Percentiles rank a stretch among this genome's conserved stretches.
These are phyloP conservation scores for Passalora sequoiae DNA, from an alignment of 2,329 filamentous ascomycete species.

Conservation along the genomic window DNA sequence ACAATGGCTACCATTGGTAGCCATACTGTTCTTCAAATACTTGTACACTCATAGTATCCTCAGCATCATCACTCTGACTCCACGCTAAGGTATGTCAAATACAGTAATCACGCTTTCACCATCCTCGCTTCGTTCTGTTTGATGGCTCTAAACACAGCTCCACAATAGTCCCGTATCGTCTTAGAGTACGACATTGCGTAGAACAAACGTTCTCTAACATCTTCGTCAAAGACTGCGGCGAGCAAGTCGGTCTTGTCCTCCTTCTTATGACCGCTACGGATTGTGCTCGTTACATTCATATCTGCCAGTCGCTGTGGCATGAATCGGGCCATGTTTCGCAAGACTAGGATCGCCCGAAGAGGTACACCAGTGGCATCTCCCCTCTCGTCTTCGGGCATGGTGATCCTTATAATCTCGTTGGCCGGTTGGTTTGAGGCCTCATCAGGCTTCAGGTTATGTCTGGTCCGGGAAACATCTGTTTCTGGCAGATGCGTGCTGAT, in stretches of 20 bases:
- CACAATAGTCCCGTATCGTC: slow-evolving; percentile 24
- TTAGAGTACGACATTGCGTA: slow-evolving; percentile 24
- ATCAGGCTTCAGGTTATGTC: slow-evolving; percentile 23
- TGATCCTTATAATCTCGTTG: slow-evolving; percentile 34
- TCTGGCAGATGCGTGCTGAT: slow-evolving; percentile 64
- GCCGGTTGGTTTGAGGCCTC: slow-evolving; percentile 11
- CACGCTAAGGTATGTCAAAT: slow-evolving; percentile 11
- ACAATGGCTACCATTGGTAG: too few species aligned
- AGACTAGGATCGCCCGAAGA: slow-evolving; percentile 69
- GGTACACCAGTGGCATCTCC: slow-evolving; percentile 68
- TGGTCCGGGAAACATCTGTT: slow-evolving; percentile 28
- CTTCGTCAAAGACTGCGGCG: slow-evolving; percentile 19
- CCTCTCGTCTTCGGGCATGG: slow-evolving; percentile 47
- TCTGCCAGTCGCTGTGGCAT: slow-evolving; percentile 25
- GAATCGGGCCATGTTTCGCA: slow-evolving; percentile 67
- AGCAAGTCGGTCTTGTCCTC: slow-evolving; percentile 21
- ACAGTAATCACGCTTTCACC: slow-evolving; percentile 3
- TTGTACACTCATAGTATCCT: slow-evolving; percentile 10
- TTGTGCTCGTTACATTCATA: slow-evolving; percentile 10
- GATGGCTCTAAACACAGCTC: slow-evolving; percentile 22
- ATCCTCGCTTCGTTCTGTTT: slow-evolving; percentile 13
- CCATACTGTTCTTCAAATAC: slow-evolving; percentile 1
- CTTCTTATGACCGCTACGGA: slow-evolving; percentile 15
- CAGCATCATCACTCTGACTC: slow-evolving; percentile 10
- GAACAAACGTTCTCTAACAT: slow-evolving; percentile 23